phyloP scores from a whole-genome alignment of 2,329 filamentous ascomycete species.

The Aspergillus fijiensis region DNA sequence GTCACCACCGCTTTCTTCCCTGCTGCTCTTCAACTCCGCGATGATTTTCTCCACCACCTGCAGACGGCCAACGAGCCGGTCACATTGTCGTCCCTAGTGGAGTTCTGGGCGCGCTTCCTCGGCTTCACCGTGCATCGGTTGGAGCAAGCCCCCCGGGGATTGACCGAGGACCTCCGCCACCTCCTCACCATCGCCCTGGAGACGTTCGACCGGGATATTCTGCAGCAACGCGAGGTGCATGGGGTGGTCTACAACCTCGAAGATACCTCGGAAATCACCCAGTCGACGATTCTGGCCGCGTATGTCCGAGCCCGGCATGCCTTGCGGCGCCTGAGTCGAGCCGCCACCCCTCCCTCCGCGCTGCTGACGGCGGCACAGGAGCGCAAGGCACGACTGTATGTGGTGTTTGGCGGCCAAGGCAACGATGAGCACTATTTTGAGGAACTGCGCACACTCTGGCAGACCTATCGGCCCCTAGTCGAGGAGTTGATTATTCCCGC shows the following conservation, averaged over 20 bases:
- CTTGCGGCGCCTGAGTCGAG: too few relatives aligned
- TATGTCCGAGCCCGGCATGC: too few relatives aligned
- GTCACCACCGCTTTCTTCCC: constrained; percentile 12
- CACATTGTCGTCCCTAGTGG: constrained; percentile 9
- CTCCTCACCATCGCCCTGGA: background rate
- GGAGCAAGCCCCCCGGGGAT: constrained; percentile 5
- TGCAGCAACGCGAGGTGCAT: constrained; percentile 12
- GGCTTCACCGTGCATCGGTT: constrained; percentile 14
- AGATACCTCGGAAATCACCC: too few relatives aligned
- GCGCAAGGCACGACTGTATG: constrained; percentile 2
- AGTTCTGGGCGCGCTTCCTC: constrained; percentile 16
- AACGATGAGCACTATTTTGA: constrained; percentile 28
- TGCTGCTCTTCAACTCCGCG: constrained; percentile 13
- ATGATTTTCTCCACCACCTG: constrained; percentile 16
- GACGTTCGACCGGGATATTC: constrained; percentile 13
- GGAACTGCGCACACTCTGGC: constrained; percentile 24
- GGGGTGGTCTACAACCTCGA: constrained; percentile 11
- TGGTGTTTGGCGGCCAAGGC: constrained; percentile 31
- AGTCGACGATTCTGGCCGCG: too few relatives aligned
- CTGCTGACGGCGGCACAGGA: too few relatives aligned
- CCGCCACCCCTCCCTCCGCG: too few relatives aligned
- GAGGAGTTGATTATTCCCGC: constrained; percentile 7
- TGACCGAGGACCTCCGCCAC: constrained; percentile 4
- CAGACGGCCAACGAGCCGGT: constrained; percentile 1
- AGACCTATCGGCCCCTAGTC: constrained; percentile 21